Conservation (phyloP, 2,329 filamentous ascomycete genomes). For the Aureobasidium lini region DNA sequence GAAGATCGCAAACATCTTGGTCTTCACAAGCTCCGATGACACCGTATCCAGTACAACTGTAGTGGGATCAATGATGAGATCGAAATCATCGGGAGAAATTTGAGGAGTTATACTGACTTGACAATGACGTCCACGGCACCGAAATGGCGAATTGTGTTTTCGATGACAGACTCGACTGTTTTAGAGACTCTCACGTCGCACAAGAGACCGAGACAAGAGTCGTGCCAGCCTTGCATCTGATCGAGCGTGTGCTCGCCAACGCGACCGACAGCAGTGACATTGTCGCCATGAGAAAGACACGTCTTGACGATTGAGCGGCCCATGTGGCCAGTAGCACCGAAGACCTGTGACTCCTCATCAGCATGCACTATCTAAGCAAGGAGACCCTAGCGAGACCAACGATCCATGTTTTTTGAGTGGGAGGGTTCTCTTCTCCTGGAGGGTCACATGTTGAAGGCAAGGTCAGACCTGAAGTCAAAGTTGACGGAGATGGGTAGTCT, state of each 20-base stretch:
- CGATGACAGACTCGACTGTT: constrained; percentile 66
- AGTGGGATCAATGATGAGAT: constrained; percentile 3
- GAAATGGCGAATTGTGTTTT: constrained; percentile 64
- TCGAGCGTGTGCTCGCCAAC: constrained; percentile 67
- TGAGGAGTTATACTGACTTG: constrained; percentile 42
- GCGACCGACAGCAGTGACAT: constrained; percentile 79
- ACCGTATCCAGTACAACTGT: constrained; percentile 77
- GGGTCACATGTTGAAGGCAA: constrained; percentile 84
- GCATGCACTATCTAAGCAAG: constrained; percentile 10
- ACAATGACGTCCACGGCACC: constrained; percentile 76
- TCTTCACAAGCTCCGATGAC: constrained; percentile 95
- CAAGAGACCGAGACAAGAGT: constrained; percentile 68
- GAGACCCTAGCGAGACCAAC: constrained; percentile 44
- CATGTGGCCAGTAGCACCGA: constrained; percentile 96
- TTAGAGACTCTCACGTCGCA: constrained; percentile 82
- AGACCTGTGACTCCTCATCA: constrained; percentile 52
- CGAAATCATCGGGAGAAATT: neutral
- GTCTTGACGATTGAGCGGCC: constrained; percentile 81
- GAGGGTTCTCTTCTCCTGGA: constrained; percentile 60
- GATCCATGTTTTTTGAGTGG: constrained; percentile 79
- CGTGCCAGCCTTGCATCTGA: constrained; percentile 64
- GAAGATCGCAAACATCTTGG: constrained; percentile 89
- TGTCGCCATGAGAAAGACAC: constrained; percentile 71
- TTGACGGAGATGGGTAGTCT: constrained; percentile 11
- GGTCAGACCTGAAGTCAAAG: constrained; percentile 37